Percentiles rank a stretch among this genome's conserved stretches.
Conservation (phyloP, 1,284 basidiomycete species). For the Trichosporon asahii region DNA sequence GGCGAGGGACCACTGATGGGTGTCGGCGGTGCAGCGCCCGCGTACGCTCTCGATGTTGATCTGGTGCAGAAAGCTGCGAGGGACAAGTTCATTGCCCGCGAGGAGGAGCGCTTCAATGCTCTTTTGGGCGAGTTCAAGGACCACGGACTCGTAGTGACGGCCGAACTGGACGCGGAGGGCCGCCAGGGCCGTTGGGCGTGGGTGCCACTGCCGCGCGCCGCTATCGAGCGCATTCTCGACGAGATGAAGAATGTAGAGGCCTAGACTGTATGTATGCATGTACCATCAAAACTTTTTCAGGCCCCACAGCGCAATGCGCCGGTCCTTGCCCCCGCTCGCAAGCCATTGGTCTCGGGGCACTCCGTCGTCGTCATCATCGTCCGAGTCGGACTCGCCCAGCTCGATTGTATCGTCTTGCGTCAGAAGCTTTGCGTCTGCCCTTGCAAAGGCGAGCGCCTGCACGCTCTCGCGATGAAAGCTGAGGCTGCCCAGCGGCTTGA, state of each 20-base stretch:
- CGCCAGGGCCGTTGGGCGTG: conserved; percentile 59
- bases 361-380: conserved; percentile 56
- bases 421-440: conserved; percentile 20
- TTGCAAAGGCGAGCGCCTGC: conserved; percentile 67
- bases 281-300: conserved; percentile 51
- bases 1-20: conserved; percentile 53
- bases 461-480: conserved; percentile 71
- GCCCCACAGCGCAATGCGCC: conserved; percentile 70
- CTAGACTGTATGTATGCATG: background rate
- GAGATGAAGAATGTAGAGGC: conserved; percentile 36
- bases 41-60: conserved; percentile 48
- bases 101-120: conserved; percentile 74
- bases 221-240: conserved; percentile 48
- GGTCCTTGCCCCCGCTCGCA: conserved; percentile 68
- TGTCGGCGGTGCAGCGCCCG: conserved; percentile 33
- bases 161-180: conserved; percentile 46
- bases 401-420: conserved; percentile 24
- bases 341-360: conserved; percentile 61
- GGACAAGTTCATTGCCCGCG: conserved; percentile 79
- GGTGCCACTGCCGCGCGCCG: conserved; percentile 74
- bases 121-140: conserved; percentile 84
- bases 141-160: conserved; percentile 70
- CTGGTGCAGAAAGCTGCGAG: conserved; percentile 43
- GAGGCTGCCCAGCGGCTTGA: conserved; percentile 75
- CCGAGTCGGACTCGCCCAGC: conserved; percentile 54